Evolutionary conservation across 352 stramenopile genomes (phyloP).

Genomic region (Pythium grandisporangium): DNA sequence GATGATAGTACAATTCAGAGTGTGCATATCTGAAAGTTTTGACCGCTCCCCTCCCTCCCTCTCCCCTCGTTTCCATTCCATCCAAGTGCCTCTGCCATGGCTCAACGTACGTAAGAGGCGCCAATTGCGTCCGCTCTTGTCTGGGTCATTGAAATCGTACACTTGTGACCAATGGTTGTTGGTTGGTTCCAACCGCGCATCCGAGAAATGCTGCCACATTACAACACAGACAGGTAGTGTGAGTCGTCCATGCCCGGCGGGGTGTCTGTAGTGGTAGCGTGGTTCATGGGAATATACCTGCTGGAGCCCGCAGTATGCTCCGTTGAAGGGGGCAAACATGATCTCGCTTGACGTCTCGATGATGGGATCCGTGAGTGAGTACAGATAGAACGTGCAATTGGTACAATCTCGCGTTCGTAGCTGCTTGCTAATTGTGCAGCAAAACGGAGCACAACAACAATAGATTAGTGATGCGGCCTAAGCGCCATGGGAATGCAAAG

Average conservation of each 20-base stretch:
- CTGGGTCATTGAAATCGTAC: slow-evolving; percentile 90
- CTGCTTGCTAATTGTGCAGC: slow-evolving; percentile 90
- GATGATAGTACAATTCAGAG: too few species aligned
- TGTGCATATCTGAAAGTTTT: too few species aligned
- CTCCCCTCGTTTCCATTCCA: too few species aligned
- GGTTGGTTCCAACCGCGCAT: slow-evolving; percentile 62
- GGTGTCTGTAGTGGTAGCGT: too few species aligned
- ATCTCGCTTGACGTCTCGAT: slow-evolving; percentile 88
- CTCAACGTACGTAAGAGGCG: slow-evolving; percentile 33
- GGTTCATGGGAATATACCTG: slow-evolving; percentile 32
- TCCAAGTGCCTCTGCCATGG: background rate
- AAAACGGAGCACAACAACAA: background rate
- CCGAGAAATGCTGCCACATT: slow-evolving; percentile 67
- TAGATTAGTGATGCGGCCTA: background rate
- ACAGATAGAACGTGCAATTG: slow-evolving; percentile 80
- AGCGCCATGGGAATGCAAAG: background rate
- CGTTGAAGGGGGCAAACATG: slow-evolving; percentile 85
- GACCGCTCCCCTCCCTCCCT: too few species aligned
- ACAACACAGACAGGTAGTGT: too few species aligned
- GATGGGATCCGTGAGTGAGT: slow-evolving; percentile 87
- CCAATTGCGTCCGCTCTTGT: slow-evolving; percentile 71
- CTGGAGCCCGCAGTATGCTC: slow-evolving; percentile 63
- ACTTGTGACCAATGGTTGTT: slow-evolving; percentile 89
- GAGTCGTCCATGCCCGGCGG: too few species aligned
- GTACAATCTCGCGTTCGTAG: slow-evolving; percentile 81